phyloP scores from a whole-genome alignment of 768 basidiomycete species.

The Galerina sulciceps region DNA sequence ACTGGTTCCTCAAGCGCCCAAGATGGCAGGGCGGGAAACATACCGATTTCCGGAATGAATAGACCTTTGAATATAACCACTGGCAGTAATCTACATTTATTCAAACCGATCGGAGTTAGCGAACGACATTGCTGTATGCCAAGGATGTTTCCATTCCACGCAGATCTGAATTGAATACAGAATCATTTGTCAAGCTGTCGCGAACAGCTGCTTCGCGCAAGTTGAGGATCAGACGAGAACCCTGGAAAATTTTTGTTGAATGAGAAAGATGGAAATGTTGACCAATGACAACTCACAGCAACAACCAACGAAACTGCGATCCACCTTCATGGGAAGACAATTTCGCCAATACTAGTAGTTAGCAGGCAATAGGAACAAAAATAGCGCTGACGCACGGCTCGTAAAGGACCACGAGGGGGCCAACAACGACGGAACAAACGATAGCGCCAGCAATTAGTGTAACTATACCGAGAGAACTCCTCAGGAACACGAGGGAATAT shows the following conservation, averaged over 20 bases:
- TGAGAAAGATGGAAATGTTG: background rate
- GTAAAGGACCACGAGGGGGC: slow-evolving; percentile 1
- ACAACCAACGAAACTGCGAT: slow-evolving; percentile 1
- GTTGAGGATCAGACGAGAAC: slow-evolving; percentile 1
- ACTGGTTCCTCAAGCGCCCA: too few relatives aligned
- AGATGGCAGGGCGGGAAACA: too few relatives aligned
- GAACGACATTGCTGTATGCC: too few relatives aligned
- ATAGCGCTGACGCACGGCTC: background rate
- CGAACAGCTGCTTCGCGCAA: background rate
- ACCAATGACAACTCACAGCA: background rate
- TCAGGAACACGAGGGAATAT: background rate
- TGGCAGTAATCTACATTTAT: background rate
- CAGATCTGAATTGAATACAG: background rate
- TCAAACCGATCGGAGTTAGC: background rate
- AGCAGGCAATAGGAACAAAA: background rate
- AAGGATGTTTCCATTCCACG: background rate
- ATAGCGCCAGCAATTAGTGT: slow-evolving; percentile 1
- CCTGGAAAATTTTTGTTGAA: background rate
- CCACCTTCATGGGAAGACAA: background rate
- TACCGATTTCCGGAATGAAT: too few relatives aligned
- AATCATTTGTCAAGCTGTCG: background rate
- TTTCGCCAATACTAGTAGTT: background rate
- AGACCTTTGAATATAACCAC: too few relatives aligned
- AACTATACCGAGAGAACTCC: background rate
- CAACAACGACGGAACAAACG: background rate